Base-by-base conservation (phyloP, 2,329 filamentous ascomycete species). In the Colletotrichum sp. region DNA sequence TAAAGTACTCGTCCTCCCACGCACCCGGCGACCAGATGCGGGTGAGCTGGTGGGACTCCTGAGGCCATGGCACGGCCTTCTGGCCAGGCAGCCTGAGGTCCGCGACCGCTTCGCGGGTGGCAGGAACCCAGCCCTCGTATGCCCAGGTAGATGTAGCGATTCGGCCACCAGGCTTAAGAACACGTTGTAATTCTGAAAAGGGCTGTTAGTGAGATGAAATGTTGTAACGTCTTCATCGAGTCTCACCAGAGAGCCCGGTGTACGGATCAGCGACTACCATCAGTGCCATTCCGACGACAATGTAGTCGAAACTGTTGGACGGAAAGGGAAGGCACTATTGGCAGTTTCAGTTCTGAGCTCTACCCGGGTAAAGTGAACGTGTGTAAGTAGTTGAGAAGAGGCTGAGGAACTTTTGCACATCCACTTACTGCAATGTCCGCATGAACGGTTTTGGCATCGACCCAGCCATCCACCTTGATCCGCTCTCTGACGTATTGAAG, bases 181-280 rank as follows among this genome's bases (percentile, higher is more conserved):
- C 52, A 9, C 70, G 70, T 7, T 34, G 18, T 3, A 66, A 10
- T 27, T 71, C 70, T 66, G n/a, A 12, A 22, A 7, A 6, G 8
- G 22, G 8, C 16, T 15, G 55, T 61, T 16, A 36, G 30, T 22
- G 8, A 16, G 4, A 1, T 43, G 9, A 43, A 18, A n/a, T 43
- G 43, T 13, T 10, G 8, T 8, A 5, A 30, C 5, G 4, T 12
- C 8, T 32, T 30, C 2, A 18, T n/a, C n/a, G 9, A 13, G 30
- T 13, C 18, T 27, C 58, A 71, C 69, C 69, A 25, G 69, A 22
- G 28, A 71, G 61, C 4, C 43, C 69, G 12, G 32, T 39, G 27
- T 71, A 71, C 1, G 69, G 69, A 25, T 71, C 69, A 7, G 69
- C 69, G 5, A 71, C 69, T 3, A 60, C 60, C 68, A 67, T 71